These are phyloP conservation scores for Yarrowia sp. DNA, from an alignment of 805 yeast species.

Conservation along the genomic window DNA sequence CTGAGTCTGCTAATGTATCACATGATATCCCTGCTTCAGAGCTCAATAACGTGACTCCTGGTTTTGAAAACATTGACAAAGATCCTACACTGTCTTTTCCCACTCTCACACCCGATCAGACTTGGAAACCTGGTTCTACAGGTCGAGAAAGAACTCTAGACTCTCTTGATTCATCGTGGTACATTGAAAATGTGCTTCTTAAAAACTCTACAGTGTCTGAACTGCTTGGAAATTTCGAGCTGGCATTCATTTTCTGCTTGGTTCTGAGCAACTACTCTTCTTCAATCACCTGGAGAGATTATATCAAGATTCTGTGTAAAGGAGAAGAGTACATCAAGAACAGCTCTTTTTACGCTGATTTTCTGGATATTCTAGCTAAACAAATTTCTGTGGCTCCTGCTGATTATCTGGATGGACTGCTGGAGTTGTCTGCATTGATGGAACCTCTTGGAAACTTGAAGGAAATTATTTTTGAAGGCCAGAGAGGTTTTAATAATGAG, in stretches of 20 bases:
- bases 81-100: constrained; percentile 38
- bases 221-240: constrained; percentile 54
- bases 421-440: constrained; percentile 34
- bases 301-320: constrained; percentile 47
- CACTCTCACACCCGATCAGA: constrained; percentile 30
- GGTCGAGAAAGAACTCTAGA: constrained; percentile 49
- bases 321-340: constrained; percentile 39
- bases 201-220: constrained; percentile 33
- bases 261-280: constrained; percentile 63
- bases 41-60: background rate
- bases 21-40: background rate
- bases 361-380: constrained; percentile 38
- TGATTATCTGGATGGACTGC: constrained; percentile 45
- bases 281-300: constrained; percentile 60
- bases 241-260: constrained; percentile 49
- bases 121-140: constrained; percentile 42
- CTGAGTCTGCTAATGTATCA: background rate
- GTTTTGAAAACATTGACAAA: background rate
- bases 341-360: constrained; percentile 36
- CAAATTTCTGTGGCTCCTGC: constrained; percentile 47
- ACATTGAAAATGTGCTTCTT: constrained; percentile 43
- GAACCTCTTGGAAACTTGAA: constrained; percentile 29
- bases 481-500: constrained; percentile 7
- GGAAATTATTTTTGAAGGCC: constrained; percentile 13
- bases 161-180: constrained; percentile 63